Percentiles rank a stretch among this genome's conserved stretches.
These are phyloP conservation scores for Stagonosporopsis vannaccii DNA, from an alignment of 2,329 filamentous ascomycete genomes.

Conservation along the genomic window DNA sequence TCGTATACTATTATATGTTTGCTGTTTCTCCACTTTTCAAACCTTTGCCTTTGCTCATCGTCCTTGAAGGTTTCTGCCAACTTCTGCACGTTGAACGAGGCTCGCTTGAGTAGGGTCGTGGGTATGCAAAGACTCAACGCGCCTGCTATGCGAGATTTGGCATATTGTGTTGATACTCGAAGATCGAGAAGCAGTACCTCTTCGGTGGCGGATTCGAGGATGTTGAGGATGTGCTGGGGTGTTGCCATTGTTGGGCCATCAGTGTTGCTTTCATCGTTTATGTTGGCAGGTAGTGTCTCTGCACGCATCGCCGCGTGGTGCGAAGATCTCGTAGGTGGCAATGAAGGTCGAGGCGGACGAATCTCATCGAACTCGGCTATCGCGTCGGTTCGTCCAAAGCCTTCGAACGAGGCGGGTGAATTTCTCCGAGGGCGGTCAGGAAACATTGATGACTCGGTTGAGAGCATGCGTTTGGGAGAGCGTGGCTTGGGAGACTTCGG, in stretches of 20 bases:
- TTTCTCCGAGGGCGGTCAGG: conserved; percentile 54
- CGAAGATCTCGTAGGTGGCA: conserved; percentile 33
- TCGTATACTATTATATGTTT: conserved; percentile 89
- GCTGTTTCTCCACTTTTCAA: conserved; percentile 77
- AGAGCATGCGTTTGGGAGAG: conserved; percentile 60
- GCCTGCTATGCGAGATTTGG: conserved; percentile 75
- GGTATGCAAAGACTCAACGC: conserved; percentile 94
- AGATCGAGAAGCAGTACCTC: conserved; percentile 80
- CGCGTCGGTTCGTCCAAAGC: conserved; percentile 43
- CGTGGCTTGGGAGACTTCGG: conserved; percentile 38
- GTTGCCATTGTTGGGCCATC: conserved; percentile 53
- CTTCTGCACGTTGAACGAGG: conserved; percentile 88
- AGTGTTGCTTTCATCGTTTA: conserved; percentile 33
- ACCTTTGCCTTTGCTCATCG: conserved; percentile 72
- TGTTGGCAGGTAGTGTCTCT: conserved; percentile 54
- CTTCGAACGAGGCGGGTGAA: conserved; percentile 57
- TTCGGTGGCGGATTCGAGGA: conserved; percentile 56
- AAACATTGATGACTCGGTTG: conserved; percentile 52
- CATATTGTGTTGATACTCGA: conserved; percentile 83
- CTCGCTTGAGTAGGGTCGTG: conserved; percentile 88
- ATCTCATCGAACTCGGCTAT: conserved; percentile 46
- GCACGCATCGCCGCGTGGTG: conserved; percentile 45
- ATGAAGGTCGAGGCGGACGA: conserved; percentile 39
- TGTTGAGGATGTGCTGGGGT: conserved; percentile 57
- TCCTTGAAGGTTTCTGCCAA: conserved; percentile 85